A percentile compares a stretch with the other conserved stretches of the same genome.
Conservation (phyloP, 805 yeast genomes). For the Lachancea sp. region DNA sequence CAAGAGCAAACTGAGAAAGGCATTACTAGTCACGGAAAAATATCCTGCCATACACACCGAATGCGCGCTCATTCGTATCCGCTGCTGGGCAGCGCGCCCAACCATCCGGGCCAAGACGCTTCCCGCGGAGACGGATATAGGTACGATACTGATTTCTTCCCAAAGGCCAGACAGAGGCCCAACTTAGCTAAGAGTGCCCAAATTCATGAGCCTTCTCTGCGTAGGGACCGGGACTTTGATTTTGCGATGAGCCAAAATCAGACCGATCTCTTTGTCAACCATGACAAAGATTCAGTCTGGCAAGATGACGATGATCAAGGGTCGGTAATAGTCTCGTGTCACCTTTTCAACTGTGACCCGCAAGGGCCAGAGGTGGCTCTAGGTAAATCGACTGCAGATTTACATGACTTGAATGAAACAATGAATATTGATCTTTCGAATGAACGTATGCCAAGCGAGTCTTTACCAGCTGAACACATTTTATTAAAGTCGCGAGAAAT, state of each 20-base stretch:
- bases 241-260: no score
- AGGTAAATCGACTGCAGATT: neutral
- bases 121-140: no score
- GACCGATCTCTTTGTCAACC: no score
- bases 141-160: no score
- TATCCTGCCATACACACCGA: no score
- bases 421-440: no score
- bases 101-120: no score
- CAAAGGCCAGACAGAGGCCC: neutral
- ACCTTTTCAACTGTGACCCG: neutral
- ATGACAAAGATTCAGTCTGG: neutral
- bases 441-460: neutral
- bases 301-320: neutral
- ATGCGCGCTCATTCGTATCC: no score
- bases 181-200: neutral
- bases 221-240: no score
- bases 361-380: neutral
- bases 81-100: no score
- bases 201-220: neutral
- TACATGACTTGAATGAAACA: neutral
- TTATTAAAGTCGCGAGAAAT: neutral
- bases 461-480: no score
- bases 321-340: slow-evolving; percentile 1
- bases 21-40: neutral
- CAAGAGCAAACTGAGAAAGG: neutral